Percentiles rank a stretch among this genome's conserved stretches.
phyloP scores from a whole-genome alignment of 371 early-diverging fungal genomes.

The Caulochytrium protostelioides region DNA sequence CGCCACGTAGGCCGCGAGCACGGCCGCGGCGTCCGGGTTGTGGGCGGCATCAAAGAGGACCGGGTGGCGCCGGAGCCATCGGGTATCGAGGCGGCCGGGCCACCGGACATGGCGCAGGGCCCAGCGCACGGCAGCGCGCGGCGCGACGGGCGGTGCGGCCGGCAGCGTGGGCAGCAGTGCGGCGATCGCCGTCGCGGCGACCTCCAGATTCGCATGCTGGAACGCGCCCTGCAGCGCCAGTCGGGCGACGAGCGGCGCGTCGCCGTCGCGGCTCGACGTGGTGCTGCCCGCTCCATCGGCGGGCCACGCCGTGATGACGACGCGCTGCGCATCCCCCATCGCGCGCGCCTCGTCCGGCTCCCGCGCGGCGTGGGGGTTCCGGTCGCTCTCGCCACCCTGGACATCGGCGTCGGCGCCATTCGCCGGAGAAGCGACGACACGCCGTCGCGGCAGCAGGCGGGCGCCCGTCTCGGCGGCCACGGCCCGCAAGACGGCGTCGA shows the following conservation, averaged over 20 bases:
- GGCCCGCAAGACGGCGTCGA: neutral
- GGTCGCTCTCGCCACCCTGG: neutral
- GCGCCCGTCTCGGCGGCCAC: neutral
- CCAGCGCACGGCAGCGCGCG: neutral
- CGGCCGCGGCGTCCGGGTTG: constrained; percentile 48
- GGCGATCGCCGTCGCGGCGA: constrained; percentile 44
- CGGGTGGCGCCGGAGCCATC: constrained; percentile 21
- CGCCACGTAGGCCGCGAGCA: constrained; percentile 39
- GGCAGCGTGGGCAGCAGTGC: constrained; percentile 21
- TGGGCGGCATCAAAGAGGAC: constrained; percentile 75
- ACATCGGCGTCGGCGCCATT: neutral
- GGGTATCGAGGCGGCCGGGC: constrained; percentile 74
- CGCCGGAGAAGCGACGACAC: neutral
- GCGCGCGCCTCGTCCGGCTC: no score
- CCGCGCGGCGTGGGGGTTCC: neutral
- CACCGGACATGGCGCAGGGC: constrained; percentile 42
- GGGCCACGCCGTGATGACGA: neutral
- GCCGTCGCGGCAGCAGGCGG: neutral
- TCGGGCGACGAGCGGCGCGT: constrained; percentile 10
- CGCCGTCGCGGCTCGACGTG: no score
- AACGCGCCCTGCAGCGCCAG: constrained; percentile 49
- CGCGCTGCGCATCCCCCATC: neutral
- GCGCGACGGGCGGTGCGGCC: constrained; percentile 1
- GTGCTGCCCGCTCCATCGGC: no score
- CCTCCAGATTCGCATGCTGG: constrained; percentile 55